Evolutionary conservation across 805 yeast species (phyloP), one percentile per base, ranked within the genome.

Genomic region (Cyberlindnera xishuangbannaensis): DNA sequence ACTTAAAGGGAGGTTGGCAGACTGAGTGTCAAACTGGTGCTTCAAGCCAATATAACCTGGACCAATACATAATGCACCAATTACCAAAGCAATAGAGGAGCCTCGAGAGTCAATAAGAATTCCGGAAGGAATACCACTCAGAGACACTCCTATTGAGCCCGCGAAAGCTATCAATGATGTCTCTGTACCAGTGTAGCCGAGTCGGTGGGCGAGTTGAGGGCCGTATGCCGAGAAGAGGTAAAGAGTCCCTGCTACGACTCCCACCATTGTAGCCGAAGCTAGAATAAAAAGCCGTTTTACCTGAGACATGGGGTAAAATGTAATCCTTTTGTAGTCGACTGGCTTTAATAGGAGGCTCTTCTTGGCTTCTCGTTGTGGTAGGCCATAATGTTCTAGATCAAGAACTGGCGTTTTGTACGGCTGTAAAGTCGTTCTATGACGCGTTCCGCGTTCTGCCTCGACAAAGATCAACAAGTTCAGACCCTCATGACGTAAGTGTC

Each of bases 211-310:
- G 34, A 82, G 64, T 52, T 83, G 92, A 0, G 94, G 90, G 24
- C 86, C 79, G 53, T 76, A 83, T 1, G 85, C 83, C 7, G 84
- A 76, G 57, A 77, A 83, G 28, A 83, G 61, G 56, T 83, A 83
- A 47, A 81, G 61, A 2, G 92, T 83, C 1, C 94, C 94, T 45
- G 84, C 75, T 13, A 71, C 70, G 30, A 78, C 55, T 10, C 81
- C 82, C 12, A 44, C 62, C 33, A 51, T 15, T 2, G 54, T 38
- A 16, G 55, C 47, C 7, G 49, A 33, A 12, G 36, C 10, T 27
- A 53, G 36, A 8, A 37, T 36, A 15, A 42, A 34, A 18, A 23
- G 32, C 31, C 31, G 9, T 20, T 20, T 20, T 9, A 12, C 23
- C 11, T 20, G 9, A 12, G 11, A 9, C 23, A 20, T 20, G 23